Base-by-base conservation (phyloP, 495 filamentous ascomycete genomes). In the Penicillium simplicissimum region DNA sequence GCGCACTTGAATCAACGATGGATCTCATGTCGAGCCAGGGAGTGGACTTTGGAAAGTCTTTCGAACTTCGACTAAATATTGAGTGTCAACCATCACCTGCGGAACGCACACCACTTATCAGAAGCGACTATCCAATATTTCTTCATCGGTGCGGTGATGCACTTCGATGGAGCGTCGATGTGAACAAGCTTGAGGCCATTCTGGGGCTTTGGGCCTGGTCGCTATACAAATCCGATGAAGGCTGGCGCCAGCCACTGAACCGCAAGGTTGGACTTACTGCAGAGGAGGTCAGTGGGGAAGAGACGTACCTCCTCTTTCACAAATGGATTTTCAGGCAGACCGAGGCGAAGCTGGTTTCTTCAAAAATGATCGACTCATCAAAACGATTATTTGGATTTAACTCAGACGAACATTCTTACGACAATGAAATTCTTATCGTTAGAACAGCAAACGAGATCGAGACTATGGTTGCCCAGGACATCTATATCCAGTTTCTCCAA, bases 321-420 rank as follows among this genome's bases (percentile, higher is more conserved):
- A 79, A 77, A 58, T 79, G 76, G 74, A 76, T 79, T 2, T 74
- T 66, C 33, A 66, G 71, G 1, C 68, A 73, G 23, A 70, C 61
- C 0, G 68, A 76, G 55, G 68, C 71, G 0, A 61, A 28, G n/a
- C 57, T 76, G 54, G 57, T 72, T 11, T 62, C 70, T 8, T 60
- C 67, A 0, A 65, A 64, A 3, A 58, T 52, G 42, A 60, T 74
- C 3, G 54, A 68, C 15, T 51, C 63, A 8, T 59, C 69, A 0
- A 40, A 53, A 3, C 67, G 62, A 4, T 45, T 71, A 0, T 79
- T 79, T 48, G 70, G 73, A 0, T 65, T 59, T 28, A 55, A 61
- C 1, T 60, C 67, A 0, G 59, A 65, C 9, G 19, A 35, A 3
- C 19, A 55, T 33, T 14, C 51, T 0, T 25, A 63, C 6, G 64